Percentiles rank a stretch among this genome's conserved stretches.
These are phyloP conservation scores for Penicillium sp. DNA, from an alignment of 2,329 filamentous ascomycete species.

Conservation along the genomic window DNA sequence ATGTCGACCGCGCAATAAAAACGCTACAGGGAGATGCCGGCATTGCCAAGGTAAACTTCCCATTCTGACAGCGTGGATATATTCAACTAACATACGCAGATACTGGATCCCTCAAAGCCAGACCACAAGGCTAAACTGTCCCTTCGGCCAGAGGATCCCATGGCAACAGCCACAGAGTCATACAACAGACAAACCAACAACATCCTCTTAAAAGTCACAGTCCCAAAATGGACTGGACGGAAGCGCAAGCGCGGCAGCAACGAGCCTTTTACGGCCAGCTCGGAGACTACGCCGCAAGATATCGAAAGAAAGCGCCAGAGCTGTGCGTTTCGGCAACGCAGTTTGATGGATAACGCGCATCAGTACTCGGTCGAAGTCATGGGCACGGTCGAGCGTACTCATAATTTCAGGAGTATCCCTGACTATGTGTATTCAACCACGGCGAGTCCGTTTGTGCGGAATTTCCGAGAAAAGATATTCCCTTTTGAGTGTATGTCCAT, in stretches of 20 bases:
- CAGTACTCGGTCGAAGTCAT: conserved; percentile 66
- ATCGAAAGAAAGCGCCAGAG: conserved; percentile 14
- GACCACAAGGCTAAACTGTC: conserved; percentile 62
- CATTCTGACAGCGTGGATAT: neutral
- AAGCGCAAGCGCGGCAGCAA: conserved; percentile 77
- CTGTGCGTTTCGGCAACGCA: conserved; percentile 25
- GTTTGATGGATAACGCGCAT: conserved; percentile 65
- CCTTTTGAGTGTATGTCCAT: conserved; percentile 60
- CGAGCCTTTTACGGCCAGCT: conserved; percentile 57
- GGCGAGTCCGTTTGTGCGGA: conserved; percentile 64
- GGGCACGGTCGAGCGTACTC: conserved; percentile 71
- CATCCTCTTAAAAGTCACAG: conserved; percentile 76
- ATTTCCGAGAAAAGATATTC: conserved; percentile 67
- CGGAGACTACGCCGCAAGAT: conserved; percentile 25
- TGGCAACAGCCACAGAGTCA: conserved; percentile 73
- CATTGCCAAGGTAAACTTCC: conserved; percentile 47
- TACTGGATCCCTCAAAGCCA: conserved; percentile 42
- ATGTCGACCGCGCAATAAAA: conserved; percentile 60
- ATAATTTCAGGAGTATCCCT: conserved; percentile 80
- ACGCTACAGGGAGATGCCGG: conserved; percentile 57
- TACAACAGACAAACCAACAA: conserved; percentile 74
- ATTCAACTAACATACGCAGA: conserved; percentile 32
- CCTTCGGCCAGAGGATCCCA: conserved; percentile 73
- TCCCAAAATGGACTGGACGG: conserved; percentile 81
- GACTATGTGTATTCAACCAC: conserved; percentile 80